Evolutionary conservation across 2,329 filamentous ascomycete genomes (phyloP).

Genomic region (Gremmenia infestans): DNA sequence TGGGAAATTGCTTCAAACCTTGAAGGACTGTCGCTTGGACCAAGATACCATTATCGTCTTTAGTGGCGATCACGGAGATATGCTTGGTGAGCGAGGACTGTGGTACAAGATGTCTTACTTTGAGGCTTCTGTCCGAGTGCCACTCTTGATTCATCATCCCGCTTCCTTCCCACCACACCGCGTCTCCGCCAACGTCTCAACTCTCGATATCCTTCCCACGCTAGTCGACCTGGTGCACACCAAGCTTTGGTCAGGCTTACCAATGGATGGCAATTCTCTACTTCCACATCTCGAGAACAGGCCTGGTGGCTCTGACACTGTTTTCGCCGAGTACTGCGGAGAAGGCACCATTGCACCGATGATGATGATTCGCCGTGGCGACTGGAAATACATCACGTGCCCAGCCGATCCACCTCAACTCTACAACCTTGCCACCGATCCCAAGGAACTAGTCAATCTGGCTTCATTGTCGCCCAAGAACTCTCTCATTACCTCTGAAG

Average conservation of each 20-base stretch:
- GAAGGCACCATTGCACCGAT: slow-evolving; percentile 85
- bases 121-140: slow-evolving; percentile 84
- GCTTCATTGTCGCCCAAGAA: slow-evolving; percentile 35
- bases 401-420: slow-evolving; percentile 79
- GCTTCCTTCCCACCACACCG: slow-evolving; percentile 68
- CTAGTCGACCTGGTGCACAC: slow-evolving; percentile 77
- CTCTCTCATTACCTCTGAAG: slow-evolving; percentile 29
- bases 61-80: slow-evolving; percentile 90
- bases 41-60: slow-evolving; percentile 90
- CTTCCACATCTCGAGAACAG: slow-evolving; percentile 68
- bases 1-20: slow-evolving; percentile 70
- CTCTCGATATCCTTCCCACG: slow-evolving; percentile 84
- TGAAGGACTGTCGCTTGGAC: slow-evolving; percentile 74
- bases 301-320: slow-evolving; percentile 69
- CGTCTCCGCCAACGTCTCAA: slow-evolving; percentile 80
- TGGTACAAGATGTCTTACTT: slow-evolving; percentile 99
- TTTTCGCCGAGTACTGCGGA: slow-evolving; percentile 93
- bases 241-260: slow-evolving; percentile 63
- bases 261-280: slow-evolving; percentile 80
- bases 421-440: slow-evolving; percentile 70
- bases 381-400: slow-evolving; percentile 88
- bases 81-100: slow-evolving; percentile 85
- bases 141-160: slow-evolving; percentile 79
- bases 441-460: slow-evolving; percentile 34
- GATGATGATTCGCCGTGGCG: slow-evolving; percentile 87